Percentiles rank a stretch among this genome's conserved stretches.
These are phyloP conservation scores for Odontarrhena argentea DNA, from an alignment of 345 rosid species.

Conservation along the genomic window DNA sequence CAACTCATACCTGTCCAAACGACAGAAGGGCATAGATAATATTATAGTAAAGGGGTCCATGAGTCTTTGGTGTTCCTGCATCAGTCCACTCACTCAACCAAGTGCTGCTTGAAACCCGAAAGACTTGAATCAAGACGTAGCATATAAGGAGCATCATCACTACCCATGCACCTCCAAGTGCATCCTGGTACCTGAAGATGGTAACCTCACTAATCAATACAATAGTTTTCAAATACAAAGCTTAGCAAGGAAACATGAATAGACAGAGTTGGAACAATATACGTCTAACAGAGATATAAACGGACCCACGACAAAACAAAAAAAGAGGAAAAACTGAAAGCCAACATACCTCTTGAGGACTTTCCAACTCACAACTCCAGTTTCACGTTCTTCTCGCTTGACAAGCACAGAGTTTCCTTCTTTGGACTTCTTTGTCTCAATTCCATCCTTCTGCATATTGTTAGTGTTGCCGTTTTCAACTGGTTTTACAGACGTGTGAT, in stretches of 20 bases:
- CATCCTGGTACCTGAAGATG: constrained; percentile 82
- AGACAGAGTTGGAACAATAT: background rate
- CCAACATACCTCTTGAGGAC: constrained; percentile 68
- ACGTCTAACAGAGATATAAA: background rate
- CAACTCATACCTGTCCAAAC: constrained; percentile 74
- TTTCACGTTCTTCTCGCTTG: constrained; percentile 97
- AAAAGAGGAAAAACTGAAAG: background rate
- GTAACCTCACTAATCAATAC: constrained; percentile 15
- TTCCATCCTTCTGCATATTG: constrained; percentile 48
- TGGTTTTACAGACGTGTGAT: constrained; percentile 47
- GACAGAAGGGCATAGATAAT: constrained; percentile 67
- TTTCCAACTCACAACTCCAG: constrained; percentile 84
- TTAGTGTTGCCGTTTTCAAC: constrained; percentile 58
- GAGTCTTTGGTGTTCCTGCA: constrained; percentile 52
- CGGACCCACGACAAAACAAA: background rate
- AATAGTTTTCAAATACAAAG: constrained; percentile 3
- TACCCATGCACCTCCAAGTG: constrained; percentile 96
- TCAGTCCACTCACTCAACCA: constrained; percentile 98
- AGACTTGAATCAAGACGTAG: constrained; percentile 71
- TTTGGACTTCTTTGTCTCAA: constrained; percentile 49
- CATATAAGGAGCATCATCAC: constrained; percentile 75
- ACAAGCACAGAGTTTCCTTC: constrained; percentile 86
- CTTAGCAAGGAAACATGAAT: constrained; percentile 13
- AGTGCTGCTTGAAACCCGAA: constrained; percentile 89
- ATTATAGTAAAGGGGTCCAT: constrained; percentile 76